phyloP scores from a whole-genome alignment of 73 alveolate genomes.

The Tetrahymena malaccensis region DNA sequence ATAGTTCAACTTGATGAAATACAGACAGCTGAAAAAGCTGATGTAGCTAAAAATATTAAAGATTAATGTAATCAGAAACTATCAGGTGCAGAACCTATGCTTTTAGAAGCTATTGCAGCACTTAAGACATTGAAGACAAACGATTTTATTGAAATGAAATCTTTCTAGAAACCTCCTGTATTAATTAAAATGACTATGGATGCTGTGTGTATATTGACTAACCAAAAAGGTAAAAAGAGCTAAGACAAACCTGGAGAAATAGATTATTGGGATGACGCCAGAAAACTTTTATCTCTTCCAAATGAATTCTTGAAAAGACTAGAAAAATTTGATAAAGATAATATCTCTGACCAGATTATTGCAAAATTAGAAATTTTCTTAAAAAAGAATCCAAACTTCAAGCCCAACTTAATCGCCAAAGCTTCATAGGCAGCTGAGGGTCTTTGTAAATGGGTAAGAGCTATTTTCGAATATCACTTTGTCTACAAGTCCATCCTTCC shows the following conservation, averaged over 20 bases:
- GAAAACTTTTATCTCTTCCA: slow-evolving; percentile 61
- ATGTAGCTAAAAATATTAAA: slow-evolving; percentile 73
- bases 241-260: slow-evolving; percentile 45
- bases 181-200: slow-evolving; percentile 79
- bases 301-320: slow-evolving; percentile 53
- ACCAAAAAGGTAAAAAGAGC: slow-evolving; percentile 56
- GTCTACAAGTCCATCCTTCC: slow-evolving; percentile 88
- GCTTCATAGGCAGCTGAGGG: slow-evolving; percentile 85
- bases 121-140: slow-evolving; percentile 73
- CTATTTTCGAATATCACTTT: slow-evolving; percentile 62
- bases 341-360: slow-evolving; percentile 60
- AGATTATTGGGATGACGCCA: slow-evolving; percentile 82
- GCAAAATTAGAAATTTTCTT: slow-evolving; percentile 50
- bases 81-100: slow-evolving; percentile 86
- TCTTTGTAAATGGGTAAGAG: slow-evolving; percentile 72
- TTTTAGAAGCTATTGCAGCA: slow-evolving; percentile 83
- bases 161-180: slow-evolving; percentile 89
- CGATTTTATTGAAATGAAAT: slow-evolving; percentile 86
- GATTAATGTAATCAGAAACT: slow-evolving; percentile 77
- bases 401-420: slow-evolving; percentile 61
- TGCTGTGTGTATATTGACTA: slow-evolving; percentile 70
- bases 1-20: slow-evolving; percentile 80
- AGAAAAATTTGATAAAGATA: slow-evolving; percentile 65
- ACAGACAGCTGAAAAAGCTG: slow-evolving; percentile 74
- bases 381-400: slow-evolving; percentile 48